Evolutionary conservation across 352 stramenopile genomes (phyloP).

Genomic region (Phytophthora agathidicida): DNA sequence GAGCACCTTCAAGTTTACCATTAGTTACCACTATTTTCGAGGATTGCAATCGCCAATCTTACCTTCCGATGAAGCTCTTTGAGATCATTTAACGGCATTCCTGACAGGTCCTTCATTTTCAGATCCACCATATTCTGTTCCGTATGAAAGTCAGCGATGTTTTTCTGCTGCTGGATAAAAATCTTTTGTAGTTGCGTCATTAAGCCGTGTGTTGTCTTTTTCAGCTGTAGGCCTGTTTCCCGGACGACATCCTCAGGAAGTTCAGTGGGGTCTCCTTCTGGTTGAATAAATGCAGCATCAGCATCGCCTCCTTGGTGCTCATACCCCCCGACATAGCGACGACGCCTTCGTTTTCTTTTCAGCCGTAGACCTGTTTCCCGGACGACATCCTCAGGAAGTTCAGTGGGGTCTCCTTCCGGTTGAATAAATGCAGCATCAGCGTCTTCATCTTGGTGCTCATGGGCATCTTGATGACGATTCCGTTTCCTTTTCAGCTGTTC

Average conservation of each 20-base stretch:
- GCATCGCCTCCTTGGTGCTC: conserved; percentile 53
- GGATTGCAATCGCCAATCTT: conserved; percentile 6
- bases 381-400: conserved; percentile 79
- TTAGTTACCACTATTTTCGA: too few relatives aligned
- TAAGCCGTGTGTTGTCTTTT: conserved; percentile 37
- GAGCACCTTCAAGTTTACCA: too few relatives aligned
- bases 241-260: conserved; percentile 79
- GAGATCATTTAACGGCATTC: conserved; percentile 35
- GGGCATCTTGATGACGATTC: too few relatives aligned
- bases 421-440: conserved; percentile 81
- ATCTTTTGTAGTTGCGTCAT: conserved; percentile 46
- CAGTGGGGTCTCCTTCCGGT: conserved; percentile 76
- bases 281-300: conserved; percentile 83
- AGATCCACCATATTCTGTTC: conserved; percentile 27
- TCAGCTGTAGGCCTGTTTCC: conserved; percentile 55
- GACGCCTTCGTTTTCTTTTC: conserved; percentile 36
- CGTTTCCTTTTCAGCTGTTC: too few relatives aligned
- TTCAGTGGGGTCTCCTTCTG: conserved; percentile 74
- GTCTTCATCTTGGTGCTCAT: too few relatives aligned
- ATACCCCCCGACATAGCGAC: conserved; percentile 78
- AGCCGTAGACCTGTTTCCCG: conserved; percentile 22
- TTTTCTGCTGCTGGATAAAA: conserved; percentile 29
- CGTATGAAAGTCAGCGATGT: conserved; percentile 40
- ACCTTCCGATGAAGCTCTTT: conserved; percentile 37
- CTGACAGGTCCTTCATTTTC: conserved; percentile 26